These are phyloP conservation scores for Sclerotinia subarctica DNA, from an alignment of 2,329 filamentous ascomycete genomes.

Conservation along the genomic window DNA sequence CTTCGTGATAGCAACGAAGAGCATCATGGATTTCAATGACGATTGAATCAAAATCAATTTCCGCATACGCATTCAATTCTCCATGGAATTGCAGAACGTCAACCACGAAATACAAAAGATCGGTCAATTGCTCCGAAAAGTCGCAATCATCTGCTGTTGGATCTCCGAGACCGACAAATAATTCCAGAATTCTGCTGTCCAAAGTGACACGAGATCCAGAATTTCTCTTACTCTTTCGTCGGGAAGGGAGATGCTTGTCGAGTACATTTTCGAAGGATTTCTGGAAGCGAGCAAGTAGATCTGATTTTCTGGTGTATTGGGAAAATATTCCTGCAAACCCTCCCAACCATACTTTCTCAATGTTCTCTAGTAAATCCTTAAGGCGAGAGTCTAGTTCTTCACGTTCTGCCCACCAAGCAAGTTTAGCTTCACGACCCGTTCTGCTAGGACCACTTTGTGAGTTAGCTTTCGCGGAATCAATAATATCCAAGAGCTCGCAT, in stretches of 20 bases:
- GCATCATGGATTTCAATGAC: slow-evolving; percentile 85
- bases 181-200: slow-evolving; percentile 69
- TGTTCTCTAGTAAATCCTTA: slow-evolving; percentile 73
- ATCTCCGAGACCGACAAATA: slow-evolving; percentile 84
- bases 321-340: slow-evolving; percentile 95
- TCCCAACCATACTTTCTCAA: slow-evolving; percentile 92
- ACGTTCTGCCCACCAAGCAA: slow-evolving; percentile 86
- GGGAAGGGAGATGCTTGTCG: slow-evolving; percentile 80
- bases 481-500: slow-evolving; percentile 77
- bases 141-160: slow-evolving; percentile 65
- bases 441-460: slow-evolving; percentile 74
- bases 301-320: slow-evolving; percentile 59
- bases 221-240: slow-evolving; percentile 59
- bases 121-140: slow-evolving; percentile 84
- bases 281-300: slow-evolving; percentile 71
- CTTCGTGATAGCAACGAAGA: slow-evolving; percentile 70
- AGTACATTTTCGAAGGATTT: slow-evolving; percentile 75
- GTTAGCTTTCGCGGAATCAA: slow-evolving; percentile 75
- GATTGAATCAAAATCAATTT: slow-evolving; percentile 93
- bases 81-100: slow-evolving; percentile 96
- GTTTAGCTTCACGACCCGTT: slow-evolving; percentile 69
- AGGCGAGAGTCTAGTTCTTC: slow-evolving; percentile 76
- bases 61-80: slow-evolving; percentile 93
- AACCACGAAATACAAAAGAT: slow-evolving; percentile 92
- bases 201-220: slow-evolving; percentile 47